Base-by-base conservation (phyloP, 306 rosid species). In the Cucumis cinereus region DNA sequence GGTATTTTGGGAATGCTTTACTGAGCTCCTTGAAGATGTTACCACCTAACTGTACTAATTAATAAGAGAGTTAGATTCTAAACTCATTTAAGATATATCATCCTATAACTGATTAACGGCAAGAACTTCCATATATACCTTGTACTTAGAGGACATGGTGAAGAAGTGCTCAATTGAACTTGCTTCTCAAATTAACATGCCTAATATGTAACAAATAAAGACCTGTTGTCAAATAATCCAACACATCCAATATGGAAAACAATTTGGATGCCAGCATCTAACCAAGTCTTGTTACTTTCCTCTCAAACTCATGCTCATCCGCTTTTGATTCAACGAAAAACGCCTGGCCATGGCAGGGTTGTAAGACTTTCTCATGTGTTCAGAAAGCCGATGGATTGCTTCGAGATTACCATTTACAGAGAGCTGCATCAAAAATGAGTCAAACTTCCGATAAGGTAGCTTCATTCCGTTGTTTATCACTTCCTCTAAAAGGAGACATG, bases 271-370 rank as follows among this genome's bases (percentile, higher is more conserved):
- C 19, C 33, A 10, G n/a, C 30, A 53, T 38, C 28, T 22, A 64
- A 30, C 33, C 41, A 17, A 30, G 24, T 74, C 33, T 6, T 71
- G 28, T 75, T 67, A 89, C 76, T 81, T 85, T 73, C 83, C 92
- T 85, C 96, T 86, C 86, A 93, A 85, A 77, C 90, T 87, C 75
- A 73, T 75, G 83, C 96, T 91, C 86, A 56, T 88, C 10, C 93
- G 88, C 79, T 90, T 90, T 86, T 93, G 88, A 43, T 90, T 83
- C 79, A 87, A 75, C 12, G 93, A 90, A 83, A 83, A 84, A 4
- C 98, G 94, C 61, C 94, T 86, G 30, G 91, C 96, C 97, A 93
- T 90, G 24, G 89, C 85, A 79, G 85, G 92, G 86, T 93, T 93
- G 79, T 93, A 93, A 82, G 88, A 91, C 79, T 77, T 89, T 59